Base-by-base conservation (phyloP, 306 rosid genomes). In the Comarum palustre region DNA sequence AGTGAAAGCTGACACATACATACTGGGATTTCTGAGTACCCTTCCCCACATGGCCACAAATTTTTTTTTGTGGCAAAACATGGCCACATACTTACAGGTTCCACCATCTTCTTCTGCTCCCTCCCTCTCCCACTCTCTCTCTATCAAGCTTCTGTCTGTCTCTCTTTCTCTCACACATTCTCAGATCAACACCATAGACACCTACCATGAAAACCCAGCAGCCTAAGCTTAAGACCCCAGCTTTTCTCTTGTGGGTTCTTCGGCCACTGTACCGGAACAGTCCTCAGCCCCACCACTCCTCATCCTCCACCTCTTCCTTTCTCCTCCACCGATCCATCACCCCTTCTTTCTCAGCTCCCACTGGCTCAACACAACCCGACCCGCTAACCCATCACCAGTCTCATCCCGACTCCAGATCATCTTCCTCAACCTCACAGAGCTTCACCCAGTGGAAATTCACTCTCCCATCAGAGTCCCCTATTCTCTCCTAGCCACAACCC, bases 381-480 rank as follows among this genome's bases (percentile, higher is more conserved):
- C 77, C 77, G 14, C 74, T 65, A 7, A 65, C 57, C 5, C 68
- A 29, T 39, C 82, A 20, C 20, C 78, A 69, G 16, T 66, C 71
- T 3, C 79, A 70, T 38, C 83, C 80, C 24, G 86, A 84, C 61
- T 81, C 91, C 31, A 92, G 83, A 22, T 86, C 90, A 22, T 88
- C 88, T 57, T 86, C 90, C 57, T 80, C 96, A 55, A 82, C 96
- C 25, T 92, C 98, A 15, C 98, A 92, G 67, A 93, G 98, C 86
- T 93, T 90, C 88, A 93, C 98, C 0, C 98, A 90, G 29, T 93
- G 98, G 97, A 82, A 81, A 17, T 90, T 93, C 87, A 83, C 93
- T 24, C 92, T 88, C 84, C 90, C 83, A 39, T 39, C 42, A 39
- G 42, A 39, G 43, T 87, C 74, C 0, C 86, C 85, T 1, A 43